Evolutionary conservation across 495 filamentous ascomycete species (phyloP).

Genomic region (Margaritispora aquatica): DNA sequence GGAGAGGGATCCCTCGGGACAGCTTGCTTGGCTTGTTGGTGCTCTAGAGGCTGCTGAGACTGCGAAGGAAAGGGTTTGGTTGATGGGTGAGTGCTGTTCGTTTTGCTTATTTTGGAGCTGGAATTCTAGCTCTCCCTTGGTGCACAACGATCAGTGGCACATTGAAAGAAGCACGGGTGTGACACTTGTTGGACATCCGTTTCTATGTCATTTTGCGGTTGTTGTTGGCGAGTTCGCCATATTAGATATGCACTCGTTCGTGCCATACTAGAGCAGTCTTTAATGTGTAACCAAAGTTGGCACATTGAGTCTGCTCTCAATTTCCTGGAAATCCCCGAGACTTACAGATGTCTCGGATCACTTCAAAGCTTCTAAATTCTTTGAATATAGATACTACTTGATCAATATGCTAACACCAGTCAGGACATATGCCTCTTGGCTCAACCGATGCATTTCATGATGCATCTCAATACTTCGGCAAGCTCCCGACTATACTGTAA

Average conservation of each 20-base stretch:
- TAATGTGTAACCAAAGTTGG: not conserved
- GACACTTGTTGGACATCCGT: no score
- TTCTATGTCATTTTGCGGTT: no score
- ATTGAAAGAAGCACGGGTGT: no score
- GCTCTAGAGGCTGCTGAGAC: slow-evolving; percentile 45
- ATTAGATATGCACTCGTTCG: no score
- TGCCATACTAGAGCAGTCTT: no score
- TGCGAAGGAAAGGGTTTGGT: slow-evolving; percentile 43
- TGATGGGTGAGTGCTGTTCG: slow-evolving; percentile 26
- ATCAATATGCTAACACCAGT: not conserved
- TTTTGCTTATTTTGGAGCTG: not conserved
- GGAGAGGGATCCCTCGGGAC: slow-evolving; percentile 40
- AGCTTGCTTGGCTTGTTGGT: slow-evolving; percentile 42
- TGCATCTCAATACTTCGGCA: slow-evolving; percentile 42
- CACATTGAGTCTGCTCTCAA: no score
- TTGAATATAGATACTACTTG: no score
- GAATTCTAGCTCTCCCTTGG: not conserved
- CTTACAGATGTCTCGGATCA: no score
- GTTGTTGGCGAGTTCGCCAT: no score
- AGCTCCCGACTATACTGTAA: not conserved
- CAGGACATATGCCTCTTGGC: slow-evolving; percentile 44
- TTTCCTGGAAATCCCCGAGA: no score
- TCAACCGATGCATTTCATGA: slow-evolving; percentile 41
- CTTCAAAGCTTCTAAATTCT: no score
- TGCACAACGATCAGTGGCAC: not conserved